Conservation (phyloP, 2,329 filamentous ascomycete species). For the Nakataea oryzae region DNA sequence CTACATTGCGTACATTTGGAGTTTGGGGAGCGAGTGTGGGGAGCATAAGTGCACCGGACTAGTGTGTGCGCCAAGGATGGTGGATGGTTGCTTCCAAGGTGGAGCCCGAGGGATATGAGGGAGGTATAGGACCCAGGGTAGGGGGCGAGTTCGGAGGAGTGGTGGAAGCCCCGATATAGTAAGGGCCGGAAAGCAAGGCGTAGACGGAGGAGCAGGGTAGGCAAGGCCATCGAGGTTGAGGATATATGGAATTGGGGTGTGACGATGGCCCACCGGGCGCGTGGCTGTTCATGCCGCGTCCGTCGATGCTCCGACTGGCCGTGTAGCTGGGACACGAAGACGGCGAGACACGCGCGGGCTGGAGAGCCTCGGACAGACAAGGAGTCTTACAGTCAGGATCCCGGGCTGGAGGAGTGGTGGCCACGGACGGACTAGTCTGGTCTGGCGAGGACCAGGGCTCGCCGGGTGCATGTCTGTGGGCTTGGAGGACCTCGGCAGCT, state of each 20-base stretch:
- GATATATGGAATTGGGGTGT: constrained; percentile 5
- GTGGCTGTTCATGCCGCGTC: constrained; percentile 14
- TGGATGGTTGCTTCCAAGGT: not conserved
- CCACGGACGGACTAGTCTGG: not conserved
- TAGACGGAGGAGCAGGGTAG: constrained; percentile 8
- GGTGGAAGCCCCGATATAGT: not conserved
- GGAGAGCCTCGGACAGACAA: not conserved
- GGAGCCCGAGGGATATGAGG: not conserved
- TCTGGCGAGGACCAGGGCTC: not conserved
- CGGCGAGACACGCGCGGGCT: not conserved
- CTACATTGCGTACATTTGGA: constrained; percentile 23
- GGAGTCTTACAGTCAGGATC: not conserved
- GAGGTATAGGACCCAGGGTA: not conserved
- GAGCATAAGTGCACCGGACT: not conserved
- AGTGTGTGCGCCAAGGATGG: not conserved
- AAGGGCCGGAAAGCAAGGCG: constrained; percentile 10
- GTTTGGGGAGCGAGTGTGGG: constrained; percentile 10
- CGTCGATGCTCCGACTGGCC: not conserved
- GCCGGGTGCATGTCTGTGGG: not conserved
- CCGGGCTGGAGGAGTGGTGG: not conserved
- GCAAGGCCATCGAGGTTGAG: constrained; percentile 11
- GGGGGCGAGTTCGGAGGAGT: not conserved
- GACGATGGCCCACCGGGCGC: constrained; percentile 6
- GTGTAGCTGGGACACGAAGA: not conserved
- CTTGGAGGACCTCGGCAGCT: not conserved